Evolutionary conservation across 495 filamentous ascomycete genomes (phyloP), one percentile per base, ranked within the genome.

Genomic region (Aeminium ludgeri): DNA sequence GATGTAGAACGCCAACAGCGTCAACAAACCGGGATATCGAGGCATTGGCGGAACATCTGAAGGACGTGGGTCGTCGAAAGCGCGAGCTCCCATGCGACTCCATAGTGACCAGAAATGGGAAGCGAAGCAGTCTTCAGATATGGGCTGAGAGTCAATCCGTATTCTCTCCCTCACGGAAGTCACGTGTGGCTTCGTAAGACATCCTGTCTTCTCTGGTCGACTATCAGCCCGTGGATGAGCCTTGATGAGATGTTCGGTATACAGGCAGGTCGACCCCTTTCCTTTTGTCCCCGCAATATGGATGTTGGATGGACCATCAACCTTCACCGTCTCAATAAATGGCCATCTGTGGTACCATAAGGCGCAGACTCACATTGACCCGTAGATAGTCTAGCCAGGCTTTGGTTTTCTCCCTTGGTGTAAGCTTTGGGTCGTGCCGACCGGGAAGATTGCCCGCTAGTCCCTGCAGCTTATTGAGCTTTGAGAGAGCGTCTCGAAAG

Each of bases 21-120:
- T 69, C 38, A 76, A 66, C 40, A 69, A 79, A 27, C 70, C 67
- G 2, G 76, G 76, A 27, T 20, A 30, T 18, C 15, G 1, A 6
- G 0, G 60, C 61, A 36, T 17, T 17, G 34, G 18, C 34, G 34
- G 34, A n/a, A n/a, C n/a, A n/a, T n/a, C n/a, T n/a, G n/a, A n/a
- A n/a, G n/a, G n/a, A n/a, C n/a, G n/a, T 19, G 34, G 17, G 18
- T 15, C 3, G 17, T 11, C 5, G 3, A 12, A 2, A 12, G 17
- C 5, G 6, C 12, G 34, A 6, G 3, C 23, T 4, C n/a, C 13
- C 20, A 19, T 27, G 4, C 8, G 1, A 11, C 20, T 19, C 15
- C 43, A 35, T 29, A 27, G 13, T 3, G 4, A 32, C 19, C 40
- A 47, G 42, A 39, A 54, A 41, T 51, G 46, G 23, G 30, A 40